Evolutionary conservation across 257 asterid genomes (phyloP).

Genomic region (Schizonepeta tenuifolia): DNA sequence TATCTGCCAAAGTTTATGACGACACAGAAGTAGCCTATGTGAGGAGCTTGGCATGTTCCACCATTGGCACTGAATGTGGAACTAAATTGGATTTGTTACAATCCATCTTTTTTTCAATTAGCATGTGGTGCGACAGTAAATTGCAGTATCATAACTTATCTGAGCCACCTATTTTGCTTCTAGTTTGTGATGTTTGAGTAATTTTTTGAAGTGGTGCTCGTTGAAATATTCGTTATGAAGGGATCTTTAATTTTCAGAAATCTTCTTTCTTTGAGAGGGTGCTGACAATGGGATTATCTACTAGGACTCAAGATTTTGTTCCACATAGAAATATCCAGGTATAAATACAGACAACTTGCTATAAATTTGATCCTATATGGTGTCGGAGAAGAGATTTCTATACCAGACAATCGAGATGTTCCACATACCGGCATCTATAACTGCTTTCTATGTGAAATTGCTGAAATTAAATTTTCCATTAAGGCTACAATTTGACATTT

Average conservation of each 20-base stretch:
- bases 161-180: slow-evolving; percentile 21
- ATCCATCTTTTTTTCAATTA: slow-evolving; percentile 67
- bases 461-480: neutral
- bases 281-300: slow-evolving; percentile 59
- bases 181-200: slow-evolving; percentile 25
- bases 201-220: slow-evolving; percentile 17
- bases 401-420: slow-evolving; percentile 2
- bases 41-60: slow-evolving; percentile 64
- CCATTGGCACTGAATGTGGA: slow-evolving; percentile 48
- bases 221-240: slow-evolving; percentile 40
- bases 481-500: slow-evolving; percentile 29
- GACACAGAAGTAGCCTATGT: slow-evolving; percentile 65
- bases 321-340: slow-evolving; percentile 62
- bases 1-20: slow-evolving; percentile 54
- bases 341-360: slow-evolving; percentile 29
- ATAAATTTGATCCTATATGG: slow-evolving; percentile 14
- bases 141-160: slow-evolving; percentile 52
- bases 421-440: neutral
- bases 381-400: slow-evolving; percentile 6
- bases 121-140: slow-evolving; percentile 84
- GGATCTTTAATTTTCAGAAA: slow-evolving; percentile 59
- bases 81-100: slow-evolving; percentile 59
- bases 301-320: slow-evolving; percentile 54
- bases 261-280: slow-evolving; percentile 69
- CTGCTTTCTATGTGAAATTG: slow-evolving; percentile 25